phyloP scores from a whole-genome alignment of 2,329 filamentous ascomycete genomes.

The Akanthomyces lecanii region DNA sequence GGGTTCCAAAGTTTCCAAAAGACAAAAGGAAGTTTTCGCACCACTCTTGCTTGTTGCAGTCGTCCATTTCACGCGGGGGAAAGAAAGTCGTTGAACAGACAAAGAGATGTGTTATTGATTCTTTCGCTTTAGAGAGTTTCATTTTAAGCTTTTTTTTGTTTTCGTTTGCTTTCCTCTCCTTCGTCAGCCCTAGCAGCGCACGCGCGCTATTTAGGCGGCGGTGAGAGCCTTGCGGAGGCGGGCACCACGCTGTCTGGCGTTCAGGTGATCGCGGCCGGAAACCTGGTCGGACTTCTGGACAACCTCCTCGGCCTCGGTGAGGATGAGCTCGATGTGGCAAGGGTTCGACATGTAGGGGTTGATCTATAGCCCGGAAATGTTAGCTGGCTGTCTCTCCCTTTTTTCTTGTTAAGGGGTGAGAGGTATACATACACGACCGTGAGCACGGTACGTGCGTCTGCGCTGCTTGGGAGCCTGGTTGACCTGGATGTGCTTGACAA shows the following conservation, averaged over 20 bases:
- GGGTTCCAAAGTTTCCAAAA: neutral
- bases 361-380: conserved; percentile 57
- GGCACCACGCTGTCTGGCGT: conserved; percentile 85
- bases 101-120: conserved; percentile 17
- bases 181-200: neutral
- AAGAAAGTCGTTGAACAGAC: conserved; percentile 11
- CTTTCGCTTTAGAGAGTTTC: conserved; percentile 17
- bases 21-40: neutral
- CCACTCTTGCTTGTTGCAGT: conserved; percentile 9
- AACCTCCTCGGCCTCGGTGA: conserved; percentile 94
- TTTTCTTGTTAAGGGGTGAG: neutral
- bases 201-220: conserved; percentile 49
- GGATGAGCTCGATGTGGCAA: conserved; percentile 99
- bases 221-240: conserved; percentile 62
- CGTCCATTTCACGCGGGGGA: conserved; percentile 8
- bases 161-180: neutral
- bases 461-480: conserved; percentile 99
- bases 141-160: conserved; percentile 19
- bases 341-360: conserved; percentile 99
- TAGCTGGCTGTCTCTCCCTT: neutral
- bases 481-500: conserved; percentile 99
- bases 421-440: conserved; percentile 85
- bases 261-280: conserved; percentile 64
- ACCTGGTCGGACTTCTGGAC: conserved; percentile 93
- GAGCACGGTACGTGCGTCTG: conserved; percentile 98